Conservation (phyloP, 2,329 filamentous ascomycete genomes). For the Cladosporium sp. region DNA sequence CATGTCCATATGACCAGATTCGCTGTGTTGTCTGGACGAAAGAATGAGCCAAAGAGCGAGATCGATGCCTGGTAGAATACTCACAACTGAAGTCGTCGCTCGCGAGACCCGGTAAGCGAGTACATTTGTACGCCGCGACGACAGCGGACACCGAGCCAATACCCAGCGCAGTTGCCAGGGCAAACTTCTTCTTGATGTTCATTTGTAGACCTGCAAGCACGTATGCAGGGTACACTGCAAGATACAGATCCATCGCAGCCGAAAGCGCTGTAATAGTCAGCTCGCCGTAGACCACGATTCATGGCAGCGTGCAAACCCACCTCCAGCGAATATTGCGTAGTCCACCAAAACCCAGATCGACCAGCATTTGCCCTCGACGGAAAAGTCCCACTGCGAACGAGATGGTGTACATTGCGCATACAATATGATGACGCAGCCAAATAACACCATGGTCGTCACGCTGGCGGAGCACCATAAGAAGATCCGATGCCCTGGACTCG, state of each 20-base stretch:
- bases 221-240: slow-evolving; percentile 40
- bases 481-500: background rate
- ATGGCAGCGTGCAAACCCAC: background rate
- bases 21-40: slow-evolving; percentile 31
- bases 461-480: background rate
- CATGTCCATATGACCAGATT: slow-evolving; percentile 46
- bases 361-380: background rate
- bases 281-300: too few species aligned
- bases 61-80: background rate
- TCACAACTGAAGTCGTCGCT: slow-evolving; percentile 31
- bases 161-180: slow-evolving; percentile 35
- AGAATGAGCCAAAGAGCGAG: background rate
- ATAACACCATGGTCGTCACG: background rate
- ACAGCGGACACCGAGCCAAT: slow-evolving; percentile 36
- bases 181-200: slow-evolving; percentile 39
- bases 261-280: background rate
- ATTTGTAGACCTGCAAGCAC: slow-evolving; percentile 38
- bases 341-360: background rate
- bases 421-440: slow-evolving; percentile 5
- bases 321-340: slow-evolving; percentile 2
- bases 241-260: slow-evolving; percentile 37
- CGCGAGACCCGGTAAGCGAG: slow-evolving; percentile 26
- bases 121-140: slow-evolving; percentile 33
- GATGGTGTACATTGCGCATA: slow-evolving; percentile 5
- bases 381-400: slow-evolving; percentile 5